Conservation (phyloP, 176 grass and related monocot species). For the Ananas comosus region DNA sequence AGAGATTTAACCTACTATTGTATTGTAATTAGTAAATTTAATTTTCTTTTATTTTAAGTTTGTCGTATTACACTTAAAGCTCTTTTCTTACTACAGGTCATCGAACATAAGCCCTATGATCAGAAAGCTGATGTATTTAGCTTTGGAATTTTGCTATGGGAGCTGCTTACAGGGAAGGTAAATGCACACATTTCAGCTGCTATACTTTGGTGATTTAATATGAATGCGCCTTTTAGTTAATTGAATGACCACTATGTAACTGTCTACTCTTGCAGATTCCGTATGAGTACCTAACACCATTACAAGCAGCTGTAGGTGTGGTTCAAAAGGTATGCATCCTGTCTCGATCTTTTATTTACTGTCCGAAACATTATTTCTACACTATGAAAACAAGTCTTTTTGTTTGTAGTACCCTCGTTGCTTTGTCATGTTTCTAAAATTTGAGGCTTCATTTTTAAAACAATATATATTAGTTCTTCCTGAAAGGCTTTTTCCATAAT, state of each 20-base stretch:
- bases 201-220: slow-evolving; percentile 12
- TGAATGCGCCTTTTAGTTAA: slow-evolving; percentile 17
- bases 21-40: background rate
- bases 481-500: too few species aligned
- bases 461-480: too few species aligned
- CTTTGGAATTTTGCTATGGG: slow-evolving; percentile 97
- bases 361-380: background rate
- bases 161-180: slow-evolving; percentile 98
- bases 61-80: slow-evolving; percentile 7
- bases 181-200: background rate
- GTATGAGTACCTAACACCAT: slow-evolving; percentile 89
- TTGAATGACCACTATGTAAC: slow-evolving; percentile 14
- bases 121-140: slow-evolving; percentile 99
- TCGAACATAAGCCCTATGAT: slow-evolving; percentile 98
- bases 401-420: too few species aligned
- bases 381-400: too few species aligned
- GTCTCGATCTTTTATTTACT: background rate
- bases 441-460: too few species aligned
- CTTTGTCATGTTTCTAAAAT: too few species aligned
- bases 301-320: slow-evolving; percentile 98
- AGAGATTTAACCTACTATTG: too few species aligned
- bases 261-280: slow-evolving; percentile 51
- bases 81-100: slow-evolving; percentile 45
- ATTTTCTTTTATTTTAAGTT: slow-evolving; percentile 3
- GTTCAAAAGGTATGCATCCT: slow-evolving; percentile 81